Conservation (phyloP, 306 rosid species). For the Gillenia trifoliata region DNA sequence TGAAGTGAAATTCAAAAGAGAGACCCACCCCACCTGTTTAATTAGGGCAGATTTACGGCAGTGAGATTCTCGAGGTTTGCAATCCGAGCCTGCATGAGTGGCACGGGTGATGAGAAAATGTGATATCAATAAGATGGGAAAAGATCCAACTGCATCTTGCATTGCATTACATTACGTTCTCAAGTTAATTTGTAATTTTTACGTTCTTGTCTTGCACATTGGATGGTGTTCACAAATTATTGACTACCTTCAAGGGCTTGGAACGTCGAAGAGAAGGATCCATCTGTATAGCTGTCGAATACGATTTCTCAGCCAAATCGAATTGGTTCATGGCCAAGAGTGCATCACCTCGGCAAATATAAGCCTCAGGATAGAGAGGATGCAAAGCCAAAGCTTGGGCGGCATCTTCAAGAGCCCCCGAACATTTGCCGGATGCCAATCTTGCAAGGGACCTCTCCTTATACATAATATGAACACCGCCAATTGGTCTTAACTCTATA, state of each 20-base stretch:
- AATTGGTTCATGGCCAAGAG: slow-evolving; percentile 50
- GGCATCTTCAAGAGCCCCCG: slow-evolving; percentile 74
- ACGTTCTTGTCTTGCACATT: no score
- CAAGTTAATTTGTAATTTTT: no score
- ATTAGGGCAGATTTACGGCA: slow-evolving; percentile 27
- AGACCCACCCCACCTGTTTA: slow-evolving; percentile 29
- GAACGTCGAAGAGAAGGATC: slow-evolving; percentile 77
- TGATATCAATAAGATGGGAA: background rate
- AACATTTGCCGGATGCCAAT: slow-evolving; percentile 55
- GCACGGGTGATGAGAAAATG: background rate
- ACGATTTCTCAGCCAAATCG: slow-evolving; percentile 67
- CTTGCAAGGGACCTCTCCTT: slow-evolving; percentile 74
- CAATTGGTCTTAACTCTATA: slow-evolving; percentile 62
- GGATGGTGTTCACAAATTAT: no score
- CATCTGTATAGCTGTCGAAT: slow-evolving; percentile 49
- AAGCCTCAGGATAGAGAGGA: slow-evolving; percentile 67
- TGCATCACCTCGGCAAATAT: slow-evolving; percentile 77
- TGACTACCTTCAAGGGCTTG: slow-evolving; percentile 68
- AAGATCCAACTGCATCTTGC: background rate
- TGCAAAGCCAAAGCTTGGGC: slow-evolving; percentile 56
- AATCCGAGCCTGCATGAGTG: slow-evolving; percentile 51
- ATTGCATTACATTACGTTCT: no score
- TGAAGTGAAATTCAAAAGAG: background rate
- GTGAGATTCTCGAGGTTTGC: slow-evolving; percentile 55
- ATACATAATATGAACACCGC: slow-evolving; percentile 55